These are phyloP conservation scores for Jaminaea rosea DNA, from an alignment of 1,284 basidiomycete genomes.

Conservation along the genomic window DNA sequence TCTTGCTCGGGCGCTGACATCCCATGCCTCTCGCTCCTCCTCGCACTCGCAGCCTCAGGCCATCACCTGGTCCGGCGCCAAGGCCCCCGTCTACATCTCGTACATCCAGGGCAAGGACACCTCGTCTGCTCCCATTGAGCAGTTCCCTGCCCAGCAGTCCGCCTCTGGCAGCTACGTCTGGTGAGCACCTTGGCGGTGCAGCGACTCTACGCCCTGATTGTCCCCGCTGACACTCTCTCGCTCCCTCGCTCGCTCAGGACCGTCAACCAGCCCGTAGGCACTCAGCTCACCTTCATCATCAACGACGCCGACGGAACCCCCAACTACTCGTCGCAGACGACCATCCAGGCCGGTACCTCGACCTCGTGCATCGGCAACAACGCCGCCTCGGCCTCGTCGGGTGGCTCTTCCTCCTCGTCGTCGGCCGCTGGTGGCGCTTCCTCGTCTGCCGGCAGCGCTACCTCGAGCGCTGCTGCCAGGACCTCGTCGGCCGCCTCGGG, in stretches of 20 bases:
- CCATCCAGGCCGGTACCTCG: slow-evolving; percentile 14
- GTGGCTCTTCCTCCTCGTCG: slow-evolving; percentile 1
- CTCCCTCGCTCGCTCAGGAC: slow-evolving; percentile 1
- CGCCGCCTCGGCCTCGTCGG: slow-evolving; percentile 5
- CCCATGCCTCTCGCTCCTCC: background rate
- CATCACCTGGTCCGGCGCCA: slow-evolving; percentile 16
- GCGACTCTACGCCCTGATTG: background rate
- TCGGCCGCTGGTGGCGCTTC: too few species aligned
- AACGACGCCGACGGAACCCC: slow-evolving; percentile 30
- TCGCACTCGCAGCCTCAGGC: slow-evolving; percentile 13
- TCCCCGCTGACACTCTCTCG: background rate
- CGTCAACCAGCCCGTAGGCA: slow-evolving; percentile 40
- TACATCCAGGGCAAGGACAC: slow-evolving; percentile 20
- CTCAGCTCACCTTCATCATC: slow-evolving; percentile 39
- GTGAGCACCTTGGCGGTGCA: slow-evolving; percentile 3
- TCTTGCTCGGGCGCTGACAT: background rate
- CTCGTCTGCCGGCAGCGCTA: slow-evolving; percentile 1
- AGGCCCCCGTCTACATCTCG: slow-evolving; percentile 16
- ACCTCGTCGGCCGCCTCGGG: slow-evolving; percentile 7
- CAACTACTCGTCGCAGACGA: slow-evolving; percentile 21
- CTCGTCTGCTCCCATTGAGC: slow-evolving; percentile 22
- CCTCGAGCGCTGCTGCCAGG: slow-evolving; percentile 6
- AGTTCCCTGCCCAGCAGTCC: slow-evolving; percentile 26
- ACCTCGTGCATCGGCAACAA: slow-evolving; percentile 17
- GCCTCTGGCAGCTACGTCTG: slow-evolving; percentile 29